Evolutionary conservation across 345 rosid species (phyloP), one percentile per base, ranked within the genome.

Genomic region (Turritis glabra): DNA sequence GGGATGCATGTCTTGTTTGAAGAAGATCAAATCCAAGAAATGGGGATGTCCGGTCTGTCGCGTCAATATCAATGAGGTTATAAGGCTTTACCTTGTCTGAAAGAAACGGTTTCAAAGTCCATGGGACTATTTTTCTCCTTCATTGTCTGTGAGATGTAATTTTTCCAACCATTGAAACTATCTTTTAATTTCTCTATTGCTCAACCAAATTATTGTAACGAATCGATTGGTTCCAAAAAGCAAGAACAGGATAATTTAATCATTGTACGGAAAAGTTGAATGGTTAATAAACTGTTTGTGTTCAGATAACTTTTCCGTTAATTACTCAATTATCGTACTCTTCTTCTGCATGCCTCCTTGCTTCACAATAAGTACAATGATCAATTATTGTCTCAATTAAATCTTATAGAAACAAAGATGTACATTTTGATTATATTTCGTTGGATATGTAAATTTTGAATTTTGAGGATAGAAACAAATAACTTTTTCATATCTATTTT

Each of bases 11-110:
- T 82, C 98, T 60, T 95, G 98, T 79, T 73, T 95, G 79, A 88
- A 81, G 5, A 91, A 92, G 88, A 72, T 95, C 84, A 85, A 84
- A 81, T 73, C 84, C 71, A 92, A 92, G 81, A 88, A 95, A 65
- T 84, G 89, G 86, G 96, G 97, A 58, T 95, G 93, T 84, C 99
- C 99, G 1, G 92, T 94, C 4, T 92, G 99, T 65, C 96, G 97
- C 19, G 77, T 96, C 38, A 86, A 85, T 82, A 90, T 95, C 48
- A 82, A 85, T 68, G 90, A 90, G 86, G 80, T 95, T 44, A 71
- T 95, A 54, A 89, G 70, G 80, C 77, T 94, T 18, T 92, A 87
- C 78, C 90, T 73, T 30, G 97, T 95, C 69, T 90, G 87, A 90
- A 57, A 6, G 17, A 51, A 3, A 54, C 51, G 35, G 65, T 64